Base-by-base conservation (phyloP, 2,329 filamentous ascomycete species). In the Cytospora schulzeri region DNA sequence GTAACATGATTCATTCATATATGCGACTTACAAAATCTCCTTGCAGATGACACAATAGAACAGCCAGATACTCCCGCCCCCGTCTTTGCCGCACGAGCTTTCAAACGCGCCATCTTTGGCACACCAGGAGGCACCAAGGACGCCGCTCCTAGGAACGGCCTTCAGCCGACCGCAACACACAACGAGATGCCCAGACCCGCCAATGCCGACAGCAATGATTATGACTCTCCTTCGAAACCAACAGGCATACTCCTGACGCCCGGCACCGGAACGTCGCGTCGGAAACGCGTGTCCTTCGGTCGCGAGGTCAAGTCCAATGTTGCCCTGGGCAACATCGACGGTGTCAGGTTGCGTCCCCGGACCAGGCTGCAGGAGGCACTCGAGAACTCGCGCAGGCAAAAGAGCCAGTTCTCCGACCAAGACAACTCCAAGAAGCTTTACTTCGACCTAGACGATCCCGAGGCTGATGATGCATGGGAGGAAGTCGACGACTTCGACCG, bases 221-320 rank as follows among this genome's bases (percentile, higher is more conserved):
- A 73, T 9, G 76, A 75, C 52, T 85, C 83, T 24, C 83, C 83
- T 1, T 76, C 73, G 24, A 84, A 81, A 67, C 83, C 82, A 0
- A 77, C 80, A 4, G 85, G 87, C 1, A 90, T 90, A 52, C 78
- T 90, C 3, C 73, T 89, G 55, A 90, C 87, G 0, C 87, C 87
- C 0, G 87, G 87, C 1, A 88, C 86, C 1, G 86, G 80, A 19
- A 82, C 85, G 1, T 78, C 84, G 52, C 81, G 83, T 60, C 81
- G 85, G 52, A 90, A 90, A 72, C 86, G 85, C 69, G 87, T 90
- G 28, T 88, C 87, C 0, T 90, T 89, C 70, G 86, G 83, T 15
- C 79, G 81, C 63, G 85, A 88, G 58, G 81, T 88, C 15, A 71
- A 78, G 22, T 76, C 78, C 24, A 73, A 70, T 61, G 70, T 66